Percentiles rank a stretch among this genome's conserved stretches.
phyloP scores from a whole-genome alignment of 208 protist species.

The Strigomonas culicis region DNA sequence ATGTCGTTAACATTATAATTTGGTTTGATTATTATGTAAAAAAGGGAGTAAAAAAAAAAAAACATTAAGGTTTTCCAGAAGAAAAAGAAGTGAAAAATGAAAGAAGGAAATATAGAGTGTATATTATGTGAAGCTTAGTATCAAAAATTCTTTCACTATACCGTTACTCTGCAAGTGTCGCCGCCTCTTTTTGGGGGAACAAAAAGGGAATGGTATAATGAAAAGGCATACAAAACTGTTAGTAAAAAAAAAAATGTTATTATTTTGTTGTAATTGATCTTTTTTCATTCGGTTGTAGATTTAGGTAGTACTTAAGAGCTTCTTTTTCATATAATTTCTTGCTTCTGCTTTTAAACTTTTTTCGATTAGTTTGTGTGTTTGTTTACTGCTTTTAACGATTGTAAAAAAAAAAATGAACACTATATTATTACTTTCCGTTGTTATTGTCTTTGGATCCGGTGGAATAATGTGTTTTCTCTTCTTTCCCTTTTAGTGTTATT shows the following conservation, averaged over 20 bases:
- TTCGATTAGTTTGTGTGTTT: too few relatives aligned
- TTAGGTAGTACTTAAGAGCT: not conserved
- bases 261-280: conserved; percentile 2
- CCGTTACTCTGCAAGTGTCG: too few relatives aligned
- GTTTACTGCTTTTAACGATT: too few relatives aligned
- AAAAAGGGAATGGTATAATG: conserved; percentile 15
- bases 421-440: too few relatives aligned
- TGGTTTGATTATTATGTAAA: not conserved
- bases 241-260: conserved; percentile 19
- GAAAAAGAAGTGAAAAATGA: not conserved
- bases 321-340: too few relatives aligned
- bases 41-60: conserved; percentile 9
- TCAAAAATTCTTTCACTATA: not conserved
- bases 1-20: not conserved
- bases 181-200: not conserved
- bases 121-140: not conserved
- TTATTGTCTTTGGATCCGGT: too few relatives aligned
- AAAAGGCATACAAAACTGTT: conserved; percentile 8
- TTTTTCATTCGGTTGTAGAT: too few relatives aligned
- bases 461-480: too few relatives aligned
- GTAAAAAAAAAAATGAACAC: too few relatives aligned
- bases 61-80: not conserved
- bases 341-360: too few relatives aligned
- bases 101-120: too few relatives aligned
- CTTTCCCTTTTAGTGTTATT: too few relatives aligned